Percentiles rank a stretch among this genome's conserved stretches.
Conservation (phyloP, 208 protist species). For the Trypanosoma congolense region DNA sequence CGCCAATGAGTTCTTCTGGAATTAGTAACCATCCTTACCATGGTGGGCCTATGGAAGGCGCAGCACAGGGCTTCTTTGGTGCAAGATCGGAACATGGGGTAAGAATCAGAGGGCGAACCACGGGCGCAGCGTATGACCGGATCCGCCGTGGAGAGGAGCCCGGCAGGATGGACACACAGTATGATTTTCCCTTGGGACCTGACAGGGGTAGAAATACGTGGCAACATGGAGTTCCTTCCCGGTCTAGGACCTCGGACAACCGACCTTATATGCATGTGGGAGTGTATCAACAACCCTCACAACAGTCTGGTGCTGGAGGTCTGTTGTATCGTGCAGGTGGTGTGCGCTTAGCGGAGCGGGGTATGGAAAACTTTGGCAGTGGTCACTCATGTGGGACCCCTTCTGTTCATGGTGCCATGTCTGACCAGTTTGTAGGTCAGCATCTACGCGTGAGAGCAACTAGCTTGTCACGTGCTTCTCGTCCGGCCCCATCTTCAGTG, state of each 20-base stretch:
- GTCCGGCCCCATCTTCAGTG: neutral
- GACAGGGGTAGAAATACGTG: neutral
- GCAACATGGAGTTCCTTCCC: neutral
- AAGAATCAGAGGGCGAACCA: neutral
- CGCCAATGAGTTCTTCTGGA: neutral
- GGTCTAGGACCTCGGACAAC: neutral
- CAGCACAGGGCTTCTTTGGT: neutral
- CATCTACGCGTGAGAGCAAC: constrained; percentile 17
- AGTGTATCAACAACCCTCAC: neutral
- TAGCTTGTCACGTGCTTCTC: neutral
- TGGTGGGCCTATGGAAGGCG: neutral
- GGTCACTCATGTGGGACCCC: too few species aligned
- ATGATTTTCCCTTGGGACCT: neutral
- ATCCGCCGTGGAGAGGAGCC: constrained; percentile 3
- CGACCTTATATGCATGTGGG: neutral
- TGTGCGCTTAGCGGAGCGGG: constrained; percentile 7
- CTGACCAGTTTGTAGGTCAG: constrained; percentile 20
- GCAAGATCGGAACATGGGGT: neutral
- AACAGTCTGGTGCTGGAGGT: neutral
- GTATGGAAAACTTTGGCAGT: neutral
- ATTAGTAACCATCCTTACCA: neutral
- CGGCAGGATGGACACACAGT: neutral
- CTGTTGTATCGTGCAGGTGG: constrained; percentile 3
- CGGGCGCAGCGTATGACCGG: constrained; percentile 6
- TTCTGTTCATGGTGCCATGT: neutral